A percentile compares a stretch with the other conserved stretches of the same genome.
These are phyloP conservation scores for Xylogone sp. DNA, from an alignment of 2,329 filamentous ascomycete species.

Conservation along the genomic window DNA sequence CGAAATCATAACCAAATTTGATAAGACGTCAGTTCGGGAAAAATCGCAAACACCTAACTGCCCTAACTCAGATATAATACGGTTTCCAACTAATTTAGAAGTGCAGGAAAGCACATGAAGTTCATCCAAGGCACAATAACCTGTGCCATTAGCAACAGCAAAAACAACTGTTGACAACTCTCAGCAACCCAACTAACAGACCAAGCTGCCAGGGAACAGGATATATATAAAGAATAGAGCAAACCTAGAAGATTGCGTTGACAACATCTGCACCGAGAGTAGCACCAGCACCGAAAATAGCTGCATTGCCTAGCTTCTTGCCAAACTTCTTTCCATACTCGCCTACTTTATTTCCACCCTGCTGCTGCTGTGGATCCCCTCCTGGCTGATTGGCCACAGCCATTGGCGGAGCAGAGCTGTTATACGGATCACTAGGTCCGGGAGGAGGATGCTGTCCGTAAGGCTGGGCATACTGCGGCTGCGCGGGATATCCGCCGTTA, in stretches of 20 bases:
- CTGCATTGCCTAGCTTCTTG: constrained; percentile 82
- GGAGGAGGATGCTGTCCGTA: constrained; percentile 31
- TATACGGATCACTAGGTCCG: constrained; percentile 57
- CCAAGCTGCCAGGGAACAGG: too few species aligned
- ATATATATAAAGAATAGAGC: too few species aligned
- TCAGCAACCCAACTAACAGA: too few species aligned
- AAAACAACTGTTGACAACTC: too few species aligned
- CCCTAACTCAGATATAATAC: too few species aligned
- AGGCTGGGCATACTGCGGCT: constrained; percentile 14
- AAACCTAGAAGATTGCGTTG: constrained; percentile 75
- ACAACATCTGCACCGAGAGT: constrained; percentile 88
- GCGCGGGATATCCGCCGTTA: constrained; percentile 18
- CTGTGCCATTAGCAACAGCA: too few species aligned
- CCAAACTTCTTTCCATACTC: constrained; percentile 91
- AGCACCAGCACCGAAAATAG: constrained; percentile 90
- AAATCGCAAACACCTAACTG: too few species aligned
- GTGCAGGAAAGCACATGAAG: too few species aligned
- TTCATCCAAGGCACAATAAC: too few species aligned
- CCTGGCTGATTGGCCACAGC: constrained; percentile 54
- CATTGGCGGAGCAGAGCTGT: constrained; percentile 68
- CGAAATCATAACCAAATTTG: too few species aligned
- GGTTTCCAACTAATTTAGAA: too few species aligned
- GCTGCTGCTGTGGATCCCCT: constrained; percentile 39
- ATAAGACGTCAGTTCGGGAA: too few species aligned
- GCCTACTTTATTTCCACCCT: constrained; percentile 37